phyloP scores from a whole-genome alignment of 371 early-diverging fungal genomes.

The Mortierella polycephala region DNA sequence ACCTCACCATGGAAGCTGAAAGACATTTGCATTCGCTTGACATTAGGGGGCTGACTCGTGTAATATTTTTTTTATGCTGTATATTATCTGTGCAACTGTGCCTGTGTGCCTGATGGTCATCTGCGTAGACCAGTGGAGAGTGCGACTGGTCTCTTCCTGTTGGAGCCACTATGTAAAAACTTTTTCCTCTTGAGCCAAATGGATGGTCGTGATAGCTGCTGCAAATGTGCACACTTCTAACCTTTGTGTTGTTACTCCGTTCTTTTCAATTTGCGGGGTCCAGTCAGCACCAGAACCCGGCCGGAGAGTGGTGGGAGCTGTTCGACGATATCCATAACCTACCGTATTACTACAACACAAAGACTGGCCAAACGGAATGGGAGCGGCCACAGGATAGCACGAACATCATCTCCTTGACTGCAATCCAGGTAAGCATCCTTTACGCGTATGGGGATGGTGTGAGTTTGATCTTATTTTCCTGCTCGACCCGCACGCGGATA shows the following conservation, averaged over 20 bases:
- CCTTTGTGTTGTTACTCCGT: not conserved
- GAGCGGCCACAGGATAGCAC: constrained; percentile 73
- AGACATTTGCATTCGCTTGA: not conserved
- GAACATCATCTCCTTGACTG: constrained; percentile 80
- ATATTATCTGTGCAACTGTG: not conserved
- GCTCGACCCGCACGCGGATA: too few relatives aligned
- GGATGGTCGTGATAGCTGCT: not conserved
- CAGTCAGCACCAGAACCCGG: constrained; percentile 69
- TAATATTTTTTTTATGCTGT: too few relatives aligned
- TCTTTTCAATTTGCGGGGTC: not conserved
- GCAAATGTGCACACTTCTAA: not conserved
- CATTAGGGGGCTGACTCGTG: too few relatives aligned
- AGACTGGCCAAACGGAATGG: constrained; percentile 89
- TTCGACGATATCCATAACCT: constrained; percentile 84
- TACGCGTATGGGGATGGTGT: constrained; percentile 1
- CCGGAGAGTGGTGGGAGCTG: constrained; percentile 96
- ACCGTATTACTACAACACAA: constrained; percentile 91
- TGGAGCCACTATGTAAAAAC: constrained; percentile 59
- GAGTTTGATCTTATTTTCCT: constrained; percentile 2
- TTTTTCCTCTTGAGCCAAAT: not conserved
- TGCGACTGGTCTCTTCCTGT: constrained; percentile 63
- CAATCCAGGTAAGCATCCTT: constrained; percentile 64
- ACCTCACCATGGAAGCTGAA: not conserved
- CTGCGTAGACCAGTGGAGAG: constrained; percentile 61
- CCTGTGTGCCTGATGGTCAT: not conserved